A percentile compares a stretch with the other conserved stretches of the same genome.
These are phyloP conservation scores for Xylariaceae sp. DNA, from an alignment of 2,329 filamentous ascomycete species.

Conservation along the genomic window DNA sequence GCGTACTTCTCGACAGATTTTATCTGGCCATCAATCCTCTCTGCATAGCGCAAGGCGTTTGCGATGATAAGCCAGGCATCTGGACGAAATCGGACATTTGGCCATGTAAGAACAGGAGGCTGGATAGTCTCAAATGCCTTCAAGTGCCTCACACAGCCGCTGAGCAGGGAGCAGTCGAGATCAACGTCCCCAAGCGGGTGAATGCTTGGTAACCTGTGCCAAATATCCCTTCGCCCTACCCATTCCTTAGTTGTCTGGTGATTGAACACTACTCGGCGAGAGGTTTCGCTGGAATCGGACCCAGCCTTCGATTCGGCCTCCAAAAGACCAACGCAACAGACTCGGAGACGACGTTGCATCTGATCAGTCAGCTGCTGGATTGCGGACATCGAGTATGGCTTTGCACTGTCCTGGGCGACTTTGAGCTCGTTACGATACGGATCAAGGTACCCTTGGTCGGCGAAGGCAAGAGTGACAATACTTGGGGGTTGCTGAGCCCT, in stretches of 20 bases:
- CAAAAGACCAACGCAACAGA: slow-evolving; percentile 38
- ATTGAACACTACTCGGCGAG: slow-evolving; percentile 40
- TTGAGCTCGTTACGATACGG: slow-evolving; percentile 33
- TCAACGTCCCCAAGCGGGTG: slow-evolving; percentile 31
- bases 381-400: slow-evolving; percentile 27
- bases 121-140: slow-evolving; percentile 36
- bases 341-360: slow-evolving; percentile 35
- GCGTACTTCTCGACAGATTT: slow-evolving; percentile 34
- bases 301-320: slow-evolving; percentile 34
- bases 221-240: slow-evolving; percentile 40
- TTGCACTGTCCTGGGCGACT: slow-evolving; percentile 29
- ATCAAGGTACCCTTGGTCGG: slow-evolving; percentile 38
- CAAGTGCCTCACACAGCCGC: slow-evolving; percentile 40
- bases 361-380: slow-evolving; percentile 34
- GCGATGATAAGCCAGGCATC: slow-evolving; percentile 42
- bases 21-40: slow-evolving; percentile 35
- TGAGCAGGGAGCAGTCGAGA: slow-evolving; percentile 38
- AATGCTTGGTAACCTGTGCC: slow-evolving; percentile 35
- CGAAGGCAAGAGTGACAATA: slow-evolving; percentile 40
- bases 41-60: slow-evolving; percentile 40
- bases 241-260: slow-evolving; percentile 44
- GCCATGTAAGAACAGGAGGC: slow-evolving; percentile 39
- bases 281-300: slow-evolving; percentile 30
- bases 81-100: slow-evolving; percentile 39
- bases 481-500: slow-evolving; percentile 41